These are phyloP conservation scores for Salix koriyanagi DNA, from an alignment of 345 rosid species.

Conservation along the genomic window DNA sequence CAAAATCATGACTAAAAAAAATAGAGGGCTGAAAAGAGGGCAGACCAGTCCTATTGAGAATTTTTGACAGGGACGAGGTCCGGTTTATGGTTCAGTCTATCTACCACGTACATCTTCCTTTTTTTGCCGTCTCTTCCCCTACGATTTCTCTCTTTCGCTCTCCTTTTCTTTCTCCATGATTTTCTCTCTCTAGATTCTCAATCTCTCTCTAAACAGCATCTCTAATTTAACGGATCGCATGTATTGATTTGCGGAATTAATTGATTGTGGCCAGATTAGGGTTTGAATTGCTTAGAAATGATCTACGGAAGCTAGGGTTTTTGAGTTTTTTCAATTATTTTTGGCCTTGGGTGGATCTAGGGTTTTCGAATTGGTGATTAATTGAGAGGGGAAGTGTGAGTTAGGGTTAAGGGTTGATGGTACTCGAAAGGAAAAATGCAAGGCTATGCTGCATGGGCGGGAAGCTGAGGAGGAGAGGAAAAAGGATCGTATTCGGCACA, in stretches of 20 bases:
- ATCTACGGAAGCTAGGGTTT: constrained; percentile 16
- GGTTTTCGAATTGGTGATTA: constrained; percentile 4
- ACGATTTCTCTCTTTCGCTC: neutral
- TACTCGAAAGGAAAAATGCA: constrained; percentile 32
- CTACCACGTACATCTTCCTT: constrained; percentile 30
- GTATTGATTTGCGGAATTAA: constrained; percentile 4
- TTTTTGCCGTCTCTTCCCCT: constrained; percentile 31
- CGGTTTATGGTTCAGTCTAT: neutral
- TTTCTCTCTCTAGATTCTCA: neutral
- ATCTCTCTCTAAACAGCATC: neutral
- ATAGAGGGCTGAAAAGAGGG: neutral
- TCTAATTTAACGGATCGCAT: constrained; percentile 32
- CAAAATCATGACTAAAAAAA: neutral
- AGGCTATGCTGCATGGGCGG: constrained; percentile 57
- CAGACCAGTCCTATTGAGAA: neutral
- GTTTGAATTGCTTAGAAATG: constrained; percentile 10
- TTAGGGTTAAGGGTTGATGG: constrained; percentile 27
- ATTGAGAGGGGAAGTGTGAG: neutral
- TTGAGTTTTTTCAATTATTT: neutral
- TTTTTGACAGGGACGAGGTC: neutral
- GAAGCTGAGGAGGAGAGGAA: constrained; percentile 29
- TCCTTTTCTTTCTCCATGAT: neutral
- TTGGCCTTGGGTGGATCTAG: constrained; percentile 12
- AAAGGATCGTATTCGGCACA: constrained; percentile 19
- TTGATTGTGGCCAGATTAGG: constrained; percentile 23